These are phyloP conservation scores for Cyphellophora europaea DNA, from an alignment of 2,329 filamentous ascomycete species.

Conservation along the genomic window DNA sequence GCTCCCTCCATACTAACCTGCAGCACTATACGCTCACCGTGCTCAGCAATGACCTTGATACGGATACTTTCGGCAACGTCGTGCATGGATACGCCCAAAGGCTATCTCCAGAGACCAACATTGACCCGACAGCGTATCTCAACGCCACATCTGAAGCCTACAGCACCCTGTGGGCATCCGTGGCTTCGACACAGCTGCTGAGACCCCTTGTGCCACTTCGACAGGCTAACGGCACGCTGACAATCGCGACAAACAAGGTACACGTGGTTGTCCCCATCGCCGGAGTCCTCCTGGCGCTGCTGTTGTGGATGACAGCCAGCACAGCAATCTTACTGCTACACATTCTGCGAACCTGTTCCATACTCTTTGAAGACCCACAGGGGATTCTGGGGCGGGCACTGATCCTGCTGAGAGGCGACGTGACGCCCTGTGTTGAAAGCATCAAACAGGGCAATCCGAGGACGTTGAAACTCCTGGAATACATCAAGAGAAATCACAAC, in stretches of 20 bases:
- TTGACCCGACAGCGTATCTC: slow-evolving; percentile 1
- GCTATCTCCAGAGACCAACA: background rate
- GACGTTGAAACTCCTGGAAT: slow-evolving; percentile 1
- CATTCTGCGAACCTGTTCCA: background rate
- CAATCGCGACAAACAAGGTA: background rate
- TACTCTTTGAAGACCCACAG: slow-evolving; percentile 1
- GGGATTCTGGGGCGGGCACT: background rate
- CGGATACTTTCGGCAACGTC: background rate
- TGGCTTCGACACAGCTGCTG: background rate
- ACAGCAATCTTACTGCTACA: background rate
- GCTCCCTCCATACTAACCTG: background rate
- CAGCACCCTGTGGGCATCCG: background rate
- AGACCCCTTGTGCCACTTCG: background rate
- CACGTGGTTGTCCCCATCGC: background rate
- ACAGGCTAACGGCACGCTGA: background rate
- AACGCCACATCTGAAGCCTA: background rate
- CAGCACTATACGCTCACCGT: background rate
- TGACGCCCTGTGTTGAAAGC: slow-evolving; percentile 1
- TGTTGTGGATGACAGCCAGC: background rate
- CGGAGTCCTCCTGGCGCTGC: background rate
- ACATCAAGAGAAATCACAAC: background rate
- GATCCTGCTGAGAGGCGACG: background rate
- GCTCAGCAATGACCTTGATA: background rate
- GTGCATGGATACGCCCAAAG: background rate
- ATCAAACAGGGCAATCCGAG: background rate